A percentile compares a stretch with the other conserved stretches of the same genome.
phyloP scores from a whole-genome alignment of 2,329 filamentous ascomycete genomes.

The Didymella glomerata region DNA sequence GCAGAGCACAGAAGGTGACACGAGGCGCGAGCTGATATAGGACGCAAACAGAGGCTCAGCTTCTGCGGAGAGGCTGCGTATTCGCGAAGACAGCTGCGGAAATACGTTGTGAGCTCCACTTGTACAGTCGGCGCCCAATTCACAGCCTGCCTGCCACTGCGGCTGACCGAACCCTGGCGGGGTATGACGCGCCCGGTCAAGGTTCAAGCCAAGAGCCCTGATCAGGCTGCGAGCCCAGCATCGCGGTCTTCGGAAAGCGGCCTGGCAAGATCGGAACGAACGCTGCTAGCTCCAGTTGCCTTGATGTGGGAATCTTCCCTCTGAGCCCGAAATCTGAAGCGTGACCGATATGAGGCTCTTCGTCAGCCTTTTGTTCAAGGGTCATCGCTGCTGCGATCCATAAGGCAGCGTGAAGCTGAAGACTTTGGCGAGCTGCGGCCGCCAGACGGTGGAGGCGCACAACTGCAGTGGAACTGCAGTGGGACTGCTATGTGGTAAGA shows the following conservation, averaged over 20 bases:
- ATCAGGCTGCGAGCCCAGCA: conserved; percentile 14
- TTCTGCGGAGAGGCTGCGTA: conserved; percentile 14
- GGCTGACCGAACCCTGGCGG: conserved; percentile 37
- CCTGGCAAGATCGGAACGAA: conserved; percentile 13
- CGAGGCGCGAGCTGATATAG: conserved; percentile 13
- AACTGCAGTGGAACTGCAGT: conserved; percentile 3
- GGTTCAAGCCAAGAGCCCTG: conserved; percentile 10
- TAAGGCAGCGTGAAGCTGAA: conserved; percentile 11
- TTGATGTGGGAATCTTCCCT: not conserved
- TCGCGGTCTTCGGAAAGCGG: conserved; percentile 15
- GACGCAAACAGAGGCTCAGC: conserved; percentile 17
- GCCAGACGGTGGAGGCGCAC: conserved; percentile 11
- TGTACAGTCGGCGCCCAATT: conserved; percentile 33
- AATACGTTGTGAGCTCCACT: conserved; percentile 18
- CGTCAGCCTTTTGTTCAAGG: not conserved
- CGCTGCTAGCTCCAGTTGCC: conserved; percentile 4
- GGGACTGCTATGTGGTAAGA: not conserved
- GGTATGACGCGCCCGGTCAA: conserved; percentile 34
- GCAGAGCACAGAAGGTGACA: conserved; percentile 3
- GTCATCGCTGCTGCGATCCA: conserved; percentile 7
- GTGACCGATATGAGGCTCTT: not conserved
- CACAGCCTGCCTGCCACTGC: conserved; percentile 33
- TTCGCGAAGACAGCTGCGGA: conserved; percentile 4
- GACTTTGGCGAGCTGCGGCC: conserved; percentile 6
- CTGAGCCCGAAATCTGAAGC: conserved; percentile 2